Evolutionary conservation across 768 basidiomycete genomes (phyloP), one percentile per base, ranked within the genome.

Genomic region (Pisolithus microcarpus): DNA sequence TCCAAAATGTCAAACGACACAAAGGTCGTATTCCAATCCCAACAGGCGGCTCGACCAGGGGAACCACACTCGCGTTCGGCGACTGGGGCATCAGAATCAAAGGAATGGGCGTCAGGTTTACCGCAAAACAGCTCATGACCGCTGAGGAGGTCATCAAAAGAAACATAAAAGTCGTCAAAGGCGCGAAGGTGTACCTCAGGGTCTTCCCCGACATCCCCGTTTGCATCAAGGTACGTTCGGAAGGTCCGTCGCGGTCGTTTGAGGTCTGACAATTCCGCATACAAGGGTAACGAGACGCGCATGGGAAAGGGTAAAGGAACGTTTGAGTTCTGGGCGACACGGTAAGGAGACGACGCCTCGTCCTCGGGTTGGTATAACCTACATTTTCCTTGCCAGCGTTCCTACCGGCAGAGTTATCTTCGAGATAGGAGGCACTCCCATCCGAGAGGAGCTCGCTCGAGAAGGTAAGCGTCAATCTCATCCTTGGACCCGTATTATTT

Each of bases 221-320:
- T 53, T 96, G 94, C 73, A 84, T 97, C 49, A 98, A 99, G 81
- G 91, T 90, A 52, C 40, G 75, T 60, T 26, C 13, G 7, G 36
- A 15, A 16, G 45, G 26, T 43, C 44, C 37, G 5, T 16, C 9
- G 19, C 11, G 2, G 9, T 9, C 10, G 5, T 11, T 5, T 6
- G 43, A 39, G 43, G 38, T 11, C 11, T 58, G 18, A 63, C 19
- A 13, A 2, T 43, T 31, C 34, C 38, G 44, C 26, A 26, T 44
- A 34, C 34, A 34, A 92, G 90, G 95, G 96, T 49, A 98, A 96
- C 60, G 94, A 98, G 69, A 94, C 92, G 5, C 87, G 96, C 77
- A 97, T 98, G 96, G 96, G 96, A 46, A 98, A 98, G 71, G 96
- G 96, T 52, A 99, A 99, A 68, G 96, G 96, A 43, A 81, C 87